phyloP scores from a whole-genome alignment of 2,329 filamentous ascomycete genomes.

The Sclerotinia glacialis region DNA sequence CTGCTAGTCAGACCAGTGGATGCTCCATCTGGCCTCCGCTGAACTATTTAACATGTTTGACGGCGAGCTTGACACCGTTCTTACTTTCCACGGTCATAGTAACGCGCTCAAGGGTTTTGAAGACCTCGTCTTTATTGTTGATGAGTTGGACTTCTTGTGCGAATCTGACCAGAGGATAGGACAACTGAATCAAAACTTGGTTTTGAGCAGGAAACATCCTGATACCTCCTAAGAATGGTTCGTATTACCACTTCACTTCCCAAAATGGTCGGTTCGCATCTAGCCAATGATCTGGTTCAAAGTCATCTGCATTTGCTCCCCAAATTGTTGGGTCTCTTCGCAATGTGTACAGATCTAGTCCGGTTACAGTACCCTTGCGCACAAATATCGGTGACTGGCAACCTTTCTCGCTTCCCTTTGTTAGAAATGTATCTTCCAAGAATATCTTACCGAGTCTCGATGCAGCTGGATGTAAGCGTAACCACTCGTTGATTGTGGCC shows the following conservation, averaged over 20 bases:
- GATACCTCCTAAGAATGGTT: conserved; percentile 40
- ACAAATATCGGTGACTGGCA: conserved; percentile 34
- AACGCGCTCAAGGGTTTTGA: conserved; percentile 15
- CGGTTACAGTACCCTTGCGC: conserved; percentile 25
- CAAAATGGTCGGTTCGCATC: background rate
- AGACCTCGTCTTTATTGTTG: conserved; percentile 32
- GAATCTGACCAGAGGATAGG: conserved; percentile 34
- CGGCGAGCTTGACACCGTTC: conserved; percentile 19
- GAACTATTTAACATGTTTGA: background rate
- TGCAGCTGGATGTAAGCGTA: conserved; percentile 7
- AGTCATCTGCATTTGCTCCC: conserved; percentile 41
- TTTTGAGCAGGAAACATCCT: conserved; percentile 40
- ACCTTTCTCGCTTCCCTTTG: conserved; percentile 36
- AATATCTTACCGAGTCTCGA: conserved; percentile 3
- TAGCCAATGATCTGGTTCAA: conserved; percentile 40
- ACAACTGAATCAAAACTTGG: conserved; percentile 39
- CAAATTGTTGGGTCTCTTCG: conserved; percentile 42
- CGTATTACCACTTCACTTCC: conserved; percentile 35
- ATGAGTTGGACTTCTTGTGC: conserved; percentile 32
- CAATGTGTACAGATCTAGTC: conserved; percentile 35
- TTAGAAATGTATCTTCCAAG: conserved; percentile 25
- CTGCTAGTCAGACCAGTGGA: background rate
- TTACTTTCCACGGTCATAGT: conserved; percentile 15
- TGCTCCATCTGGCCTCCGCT: background rate
- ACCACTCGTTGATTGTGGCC: conserved; percentile 5